phyloP scores from a whole-genome alignment of 169 alveolate genomes.

The Eimeria zaria region DNA sequence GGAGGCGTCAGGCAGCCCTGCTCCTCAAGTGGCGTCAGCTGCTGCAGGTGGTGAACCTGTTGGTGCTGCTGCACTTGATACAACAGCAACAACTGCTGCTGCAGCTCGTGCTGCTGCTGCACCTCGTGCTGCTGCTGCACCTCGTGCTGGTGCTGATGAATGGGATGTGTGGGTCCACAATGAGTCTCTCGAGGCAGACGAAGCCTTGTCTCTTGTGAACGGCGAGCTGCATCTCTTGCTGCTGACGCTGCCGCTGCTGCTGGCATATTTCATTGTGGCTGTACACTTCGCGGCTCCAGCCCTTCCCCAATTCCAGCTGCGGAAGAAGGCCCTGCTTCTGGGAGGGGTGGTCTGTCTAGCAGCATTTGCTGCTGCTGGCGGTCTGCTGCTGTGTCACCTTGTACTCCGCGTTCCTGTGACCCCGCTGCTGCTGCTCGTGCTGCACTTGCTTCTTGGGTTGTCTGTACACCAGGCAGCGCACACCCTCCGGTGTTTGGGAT shows the following conservation, averaged over 20 bases:
- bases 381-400: slow-evolving; percentile 57
- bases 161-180: slow-evolving; percentile 60
- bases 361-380: slow-evolving; percentile 63
- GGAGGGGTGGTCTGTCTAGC: slow-evolving; percentile 7
- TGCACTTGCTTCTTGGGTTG: slow-evolving; percentile 80
- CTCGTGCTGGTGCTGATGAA: not conserved
- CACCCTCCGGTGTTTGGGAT: slow-evolving; percentile 36
- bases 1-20: not conserved
- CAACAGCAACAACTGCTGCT: not conserved
- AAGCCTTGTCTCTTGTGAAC: slow-evolving; percentile 25
- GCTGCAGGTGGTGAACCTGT: not conserved
- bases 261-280: slow-evolving; percentile 1
- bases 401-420: slow-evolving; percentile 62
- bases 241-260: slow-evolving; percentile 72
- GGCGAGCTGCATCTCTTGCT: slow-evolving; percentile 42
- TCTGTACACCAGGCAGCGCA: slow-evolving; percentile 42
- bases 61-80: not conserved
- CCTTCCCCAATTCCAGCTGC: not conserved
- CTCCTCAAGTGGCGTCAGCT: not conserved
- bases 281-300: slow-evolving; percentile 27
- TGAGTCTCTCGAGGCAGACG: slow-evolving; percentile 33
- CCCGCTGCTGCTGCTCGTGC: slow-evolving; percentile 80
- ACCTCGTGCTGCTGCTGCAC: not conserved
- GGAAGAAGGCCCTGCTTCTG: slow-evolving; percentile 15
- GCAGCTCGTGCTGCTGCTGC: slow-evolving; percentile 4